These are phyloP conservation scores for Polyrhizophydium stewartii DNA, from an alignment of 371 early-diverging fungal genomes.

Conservation along the genomic window DNA sequence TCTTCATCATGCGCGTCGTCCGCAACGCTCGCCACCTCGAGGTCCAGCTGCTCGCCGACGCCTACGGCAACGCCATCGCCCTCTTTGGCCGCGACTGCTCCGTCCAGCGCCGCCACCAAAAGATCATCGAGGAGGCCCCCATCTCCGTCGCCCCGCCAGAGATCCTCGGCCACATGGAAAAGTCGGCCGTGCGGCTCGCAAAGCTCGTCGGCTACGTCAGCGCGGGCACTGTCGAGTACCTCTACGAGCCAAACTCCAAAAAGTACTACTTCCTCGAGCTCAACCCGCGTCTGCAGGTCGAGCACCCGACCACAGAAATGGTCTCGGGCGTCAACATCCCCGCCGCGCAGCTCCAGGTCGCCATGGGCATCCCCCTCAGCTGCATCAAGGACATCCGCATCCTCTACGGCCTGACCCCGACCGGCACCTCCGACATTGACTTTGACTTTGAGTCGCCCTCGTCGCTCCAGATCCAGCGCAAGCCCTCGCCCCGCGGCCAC, in stretches of 20 bases:
- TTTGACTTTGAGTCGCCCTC: conserved; percentile 81
- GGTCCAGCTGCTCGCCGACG: conserved; percentile 95
- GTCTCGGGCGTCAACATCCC: conserved; percentile 97
- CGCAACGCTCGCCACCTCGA: conserved; percentile 95
- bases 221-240: conserved; percentile 95
- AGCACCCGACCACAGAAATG: conserved; percentile 99
- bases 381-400: conserved; percentile 93
- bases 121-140: conserved; percentile 72
- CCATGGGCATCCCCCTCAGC: conserved; percentile 95
- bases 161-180: conserved; percentile 87
- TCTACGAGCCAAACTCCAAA: conserved; percentile 82
- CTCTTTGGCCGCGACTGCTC: conserved; percentile 99
- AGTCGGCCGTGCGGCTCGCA: conserved; percentile 92
- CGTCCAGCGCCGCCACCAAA: conserved; percentile 96
- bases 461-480: conserved; percentile 75
- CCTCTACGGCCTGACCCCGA: conserved; percentile 84
- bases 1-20: conserved; percentile 96
- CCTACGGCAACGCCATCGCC: conserved; percentile 95
- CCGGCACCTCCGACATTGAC: conserved; percentile 83
- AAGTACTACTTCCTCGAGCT: conserved; percentile 96
- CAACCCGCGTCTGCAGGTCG: conserved; percentile 98
- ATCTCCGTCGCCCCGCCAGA: conserved; percentile 85
- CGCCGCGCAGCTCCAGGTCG: conserved; percentile 95
- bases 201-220: conserved; percentile 92
- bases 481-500: conserved; percentile 93